Conservation (phyloP, 208 protist genomes). For the Crithidia sp. region DNA sequence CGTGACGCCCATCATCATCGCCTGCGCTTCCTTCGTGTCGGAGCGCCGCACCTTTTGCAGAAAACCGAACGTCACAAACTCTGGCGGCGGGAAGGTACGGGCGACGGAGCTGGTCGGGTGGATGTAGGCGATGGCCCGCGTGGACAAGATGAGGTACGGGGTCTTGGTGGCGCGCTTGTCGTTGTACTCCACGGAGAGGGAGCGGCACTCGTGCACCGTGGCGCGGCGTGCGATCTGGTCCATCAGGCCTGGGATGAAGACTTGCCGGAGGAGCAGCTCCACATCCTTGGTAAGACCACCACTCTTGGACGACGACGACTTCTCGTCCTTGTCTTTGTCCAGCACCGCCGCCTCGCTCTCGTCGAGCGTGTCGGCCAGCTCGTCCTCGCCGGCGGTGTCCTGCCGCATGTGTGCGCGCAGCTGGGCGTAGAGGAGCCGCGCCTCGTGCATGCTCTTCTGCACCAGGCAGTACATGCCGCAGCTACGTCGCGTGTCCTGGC, state of each 20-base stretch:
- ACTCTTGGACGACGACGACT: not conserved
- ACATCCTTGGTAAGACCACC: constrained; percentile 38
- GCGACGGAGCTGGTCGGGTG: constrained; percentile 87
- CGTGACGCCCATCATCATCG: constrained; percentile 90
- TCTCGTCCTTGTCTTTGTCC: constrained; percentile 14
- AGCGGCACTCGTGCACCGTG: constrained; percentile 88
- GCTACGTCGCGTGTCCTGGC: constrained; percentile 32
- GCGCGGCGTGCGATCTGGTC: constrained; percentile 90
- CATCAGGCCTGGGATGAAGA: constrained; percentile 88
- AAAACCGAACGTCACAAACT: constrained; percentile 86
- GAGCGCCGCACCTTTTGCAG: constrained; percentile 76
- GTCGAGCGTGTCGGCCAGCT: constrained; percentile 75
- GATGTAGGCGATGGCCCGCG: constrained; percentile 78
- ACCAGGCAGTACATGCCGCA: constrained; percentile 79
- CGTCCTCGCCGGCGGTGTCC: constrained; percentile 26
- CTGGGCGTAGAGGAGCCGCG: constrained; percentile 69
- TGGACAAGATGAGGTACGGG: constrained; percentile 78
- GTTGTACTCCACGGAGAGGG: constrained; percentile 83
- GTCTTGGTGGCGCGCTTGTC: constrained; percentile 79
- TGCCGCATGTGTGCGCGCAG: constrained; percentile 48
- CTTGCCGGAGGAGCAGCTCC: constrained; percentile 76
- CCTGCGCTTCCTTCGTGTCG: constrained; percentile 76
- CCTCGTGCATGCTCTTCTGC: constrained; percentile 86
- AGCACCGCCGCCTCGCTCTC: constrained; percentile 43
- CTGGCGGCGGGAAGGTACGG: constrained; percentile 82